Conservation (phyloP, 495 filamentous ascomycete genomes). For the Talaromyces nanjingensis region DNA sequence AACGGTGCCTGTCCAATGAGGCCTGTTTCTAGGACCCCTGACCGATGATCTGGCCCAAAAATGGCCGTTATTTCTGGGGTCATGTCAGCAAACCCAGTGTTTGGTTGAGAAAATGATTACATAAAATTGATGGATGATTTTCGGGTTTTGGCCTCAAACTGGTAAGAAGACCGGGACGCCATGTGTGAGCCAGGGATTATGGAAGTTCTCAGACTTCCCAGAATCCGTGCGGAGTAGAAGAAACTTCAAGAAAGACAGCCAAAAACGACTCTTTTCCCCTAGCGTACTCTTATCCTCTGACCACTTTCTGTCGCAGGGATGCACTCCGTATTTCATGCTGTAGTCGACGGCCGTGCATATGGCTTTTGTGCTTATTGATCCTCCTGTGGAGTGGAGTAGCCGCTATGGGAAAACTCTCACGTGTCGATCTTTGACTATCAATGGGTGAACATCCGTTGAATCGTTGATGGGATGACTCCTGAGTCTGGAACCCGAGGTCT, state of each 20-base stretch:
- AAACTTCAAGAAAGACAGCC: not conserved
- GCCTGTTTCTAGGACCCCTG: not conserved
- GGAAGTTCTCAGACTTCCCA: not conserved
- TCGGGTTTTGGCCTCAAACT: not conserved
- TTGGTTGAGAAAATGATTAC: not conserved
- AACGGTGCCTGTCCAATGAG: not conserved
- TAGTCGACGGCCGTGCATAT: not conserved
- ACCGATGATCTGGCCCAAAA: not conserved
- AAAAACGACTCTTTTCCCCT: not conserved
- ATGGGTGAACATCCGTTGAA: too few species aligned
- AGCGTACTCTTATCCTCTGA: not conserved
- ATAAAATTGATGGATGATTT: not conserved
- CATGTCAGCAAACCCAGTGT: too few species aligned
- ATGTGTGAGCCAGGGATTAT: not conserved
- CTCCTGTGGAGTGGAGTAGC: not conserved
- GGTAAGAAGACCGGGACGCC: not conserved
- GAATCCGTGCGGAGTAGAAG: not conserved
- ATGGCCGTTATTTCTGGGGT: not conserved
- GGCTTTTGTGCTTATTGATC: not conserved
- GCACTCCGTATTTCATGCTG: not conserved
- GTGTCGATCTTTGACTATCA: conserved; percentile 2
- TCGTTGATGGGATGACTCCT: too few species aligned
- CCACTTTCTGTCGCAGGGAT: not conserved
- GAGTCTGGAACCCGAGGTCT: conserved; percentile 16
- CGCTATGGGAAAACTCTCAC: not conserved